A percentile compares a stretch with the other conserved stretches of the same genome.
Evolutionary conservation across 148 eudicot genomes (phyloP).

Genomic region (Diospyros lotus): DNA sequence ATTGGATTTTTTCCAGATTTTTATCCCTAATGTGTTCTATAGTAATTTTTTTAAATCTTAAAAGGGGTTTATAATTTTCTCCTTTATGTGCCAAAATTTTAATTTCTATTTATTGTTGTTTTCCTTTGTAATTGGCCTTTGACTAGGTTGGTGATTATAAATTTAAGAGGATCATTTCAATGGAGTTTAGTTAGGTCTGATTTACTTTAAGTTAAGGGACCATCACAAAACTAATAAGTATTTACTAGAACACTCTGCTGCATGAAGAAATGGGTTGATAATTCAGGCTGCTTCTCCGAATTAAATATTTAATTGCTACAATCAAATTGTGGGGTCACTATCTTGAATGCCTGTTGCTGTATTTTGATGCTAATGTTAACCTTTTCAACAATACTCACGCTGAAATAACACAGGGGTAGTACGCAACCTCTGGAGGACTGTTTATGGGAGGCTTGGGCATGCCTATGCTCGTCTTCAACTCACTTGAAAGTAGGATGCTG

Average conservation of each 20-base stretch:
- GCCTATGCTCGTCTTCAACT: slow-evolving; percentile 77
- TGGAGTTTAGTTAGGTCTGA: neutral
- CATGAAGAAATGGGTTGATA: neutral
- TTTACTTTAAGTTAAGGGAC: neutral
- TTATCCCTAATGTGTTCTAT: neutral
- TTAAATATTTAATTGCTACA: neutral
- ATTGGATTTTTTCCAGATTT: neutral
- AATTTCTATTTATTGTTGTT: neutral
- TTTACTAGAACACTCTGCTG: neutral
- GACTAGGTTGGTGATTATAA: neutral
- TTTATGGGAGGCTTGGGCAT: slow-evolving; percentile 99
- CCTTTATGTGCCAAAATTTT: neutral
- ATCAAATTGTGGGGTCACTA: neutral
- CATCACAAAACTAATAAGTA: neutral
- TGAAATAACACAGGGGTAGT: slow-evolving; percentile 46
- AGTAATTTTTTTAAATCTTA: neutral
- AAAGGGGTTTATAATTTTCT: neutral
- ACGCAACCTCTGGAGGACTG: slow-evolving; percentile 81
- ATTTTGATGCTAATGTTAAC: slow-evolving; percentile 6
- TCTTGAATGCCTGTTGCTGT: neutral
- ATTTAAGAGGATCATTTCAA: neutral
- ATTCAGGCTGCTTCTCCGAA: neutral
- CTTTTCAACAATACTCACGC: slow-evolving; percentile 7
- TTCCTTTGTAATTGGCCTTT: neutral
- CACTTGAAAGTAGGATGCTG: slow-evolving; percentile 67